Base-by-base conservation (phyloP, 345 rosid genomes). In the Salix purpurea region DNA sequence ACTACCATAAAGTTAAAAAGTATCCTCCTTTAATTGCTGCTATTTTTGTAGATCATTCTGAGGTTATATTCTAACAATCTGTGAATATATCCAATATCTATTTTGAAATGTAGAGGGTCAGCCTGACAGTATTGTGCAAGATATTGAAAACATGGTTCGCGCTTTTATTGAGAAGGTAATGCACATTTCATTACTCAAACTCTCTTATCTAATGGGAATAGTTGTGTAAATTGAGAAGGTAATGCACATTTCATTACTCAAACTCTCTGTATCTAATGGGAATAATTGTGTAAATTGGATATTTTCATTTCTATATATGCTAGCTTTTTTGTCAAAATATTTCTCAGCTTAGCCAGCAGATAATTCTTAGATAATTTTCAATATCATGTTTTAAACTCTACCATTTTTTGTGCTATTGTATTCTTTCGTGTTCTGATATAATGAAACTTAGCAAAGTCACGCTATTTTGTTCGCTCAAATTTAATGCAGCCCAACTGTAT, bases 81-180 rank as follows among this genome's bases (percentile, higher is more conserved):
- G 62, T 78, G 62, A 60, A 23, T 39, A 37, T 67, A 37, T 67
- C n/a, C 56, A 10, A 8, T 65, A 28, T 67, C 14, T 81, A 64
- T 72, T 80, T 65, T 81, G 56, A 70, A 77, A 70, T 82, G 80
- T 89, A 96, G 99, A 96, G 86, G 99, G 99, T 70, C 99, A 96
- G 78, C 91, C 99, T 18, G 99, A 96, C 48, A 92, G 86, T 80
- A 88, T 94, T 67, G 99, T 96, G 82, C 91, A 82, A 78, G 99
- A 96, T 74, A 96, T 96, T 74, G 99, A 96, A 87, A 92, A 88
- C 82, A 96, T 96, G 99, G 99, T 96, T 70, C 95, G 98, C 78
- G 84, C 97, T 69, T 96, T 73, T 84, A 96, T 96, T 78, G 98
- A 96, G 82, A 96, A 96, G 99, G 99, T 96, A 89, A 82, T 72